Evolutionary conservation across 1,284 basidiomycete genomes (phyloP), one percentile per base, ranked within the genome.

Genomic region (Marasmius sp.): DNA sequence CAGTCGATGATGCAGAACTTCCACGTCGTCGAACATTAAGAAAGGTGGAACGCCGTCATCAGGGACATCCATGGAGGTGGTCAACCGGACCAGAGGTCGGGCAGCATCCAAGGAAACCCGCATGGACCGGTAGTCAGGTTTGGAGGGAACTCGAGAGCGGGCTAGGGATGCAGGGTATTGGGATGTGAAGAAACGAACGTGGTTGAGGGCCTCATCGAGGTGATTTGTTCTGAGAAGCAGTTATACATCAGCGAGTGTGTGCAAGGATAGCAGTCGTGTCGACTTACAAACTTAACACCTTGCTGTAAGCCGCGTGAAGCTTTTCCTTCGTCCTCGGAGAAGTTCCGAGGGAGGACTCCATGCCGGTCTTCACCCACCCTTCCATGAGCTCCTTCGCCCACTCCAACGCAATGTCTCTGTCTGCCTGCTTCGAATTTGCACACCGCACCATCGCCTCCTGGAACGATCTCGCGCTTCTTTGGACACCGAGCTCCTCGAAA

Each of bases 21-120:
- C 88, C 22, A 92, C 64, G 67, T 92, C 89, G 5, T 72, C 66
- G 68, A 91, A 91, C 11, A 82, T 81, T 27, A 92, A 68, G 18
- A 91, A 68, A 0, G 91, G 90, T 4, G 91, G 88, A 1, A 92
- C 86, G 14, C 77, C 71, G 65, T 91, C 88, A 66, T 92, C 91
- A 1, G 83, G 82, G 1, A 88, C 75, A 38, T 85, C 84, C 6
- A 75, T 69, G 0, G 71, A 70, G 8, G 83, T 79, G 11, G 79
- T 83, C 64, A 89, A 75, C 16, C 89, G 84, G n/a, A 92, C 87
- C 39, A 92, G 72, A 1, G 90, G 89, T 12, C 84, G 81, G 1
- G 77, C 69, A 0, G 75, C 82, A 3, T 73, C 71, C 9, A 92
- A 81, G 0, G 75, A 67, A 0, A 83, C 86, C 27, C 84, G 82